Evolutionary conservation across 768 basidiomycete genomes (phyloP), one percentile per base, ranked within the genome.

Genomic region (Boletus sp.): DNA sequence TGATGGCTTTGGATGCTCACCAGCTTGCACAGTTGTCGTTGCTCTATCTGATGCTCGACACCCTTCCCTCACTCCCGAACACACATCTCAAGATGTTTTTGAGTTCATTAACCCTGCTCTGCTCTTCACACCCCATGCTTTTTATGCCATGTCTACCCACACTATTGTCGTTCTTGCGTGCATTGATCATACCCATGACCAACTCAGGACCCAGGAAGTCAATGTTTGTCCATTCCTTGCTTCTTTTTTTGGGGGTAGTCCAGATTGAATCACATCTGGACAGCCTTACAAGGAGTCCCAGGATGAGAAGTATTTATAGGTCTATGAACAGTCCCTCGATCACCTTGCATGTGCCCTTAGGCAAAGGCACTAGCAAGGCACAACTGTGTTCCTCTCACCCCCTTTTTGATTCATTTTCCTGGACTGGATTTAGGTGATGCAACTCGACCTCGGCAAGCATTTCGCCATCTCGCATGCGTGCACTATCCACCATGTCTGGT

Each of bases 241-340:
- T 37, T 50, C 45, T n/a, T 9, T 53, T 17, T 39, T 28, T 17
- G 55, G 36, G n/a, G 42, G 14, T 32, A 28, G 49, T 15, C 18
- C n/a, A 33, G 32, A 32, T 59, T 58, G 49, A 52, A 20, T 35
- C 35, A 24, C 36, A 42, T 36, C 47, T 49, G 41, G 37, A 64
- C 58, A 90, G 86, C 87, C 86, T 7, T 83, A 87, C 2, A 76
- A 82, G 5, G 82, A 90, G 8, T 74, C 82, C 0, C 79, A 82
- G 41, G 77, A 77, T 28, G 87, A 89, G 42, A 79, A 76, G 1
- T 86, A 87, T 40, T 88, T 87, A 2, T 85, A 85, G 35, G 77
- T 89, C 29, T 92, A 91, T 57, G 93, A 96, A 62, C 90, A 94
- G 60, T 80, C 88, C 0, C 72, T 95, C 2, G 93, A 96, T 69